Evolutionary conservation across 2,329 filamentous ascomycete species (phyloP), one percentile per base, ranked within the genome.

Genomic region (Graphium sp.): DNA sequence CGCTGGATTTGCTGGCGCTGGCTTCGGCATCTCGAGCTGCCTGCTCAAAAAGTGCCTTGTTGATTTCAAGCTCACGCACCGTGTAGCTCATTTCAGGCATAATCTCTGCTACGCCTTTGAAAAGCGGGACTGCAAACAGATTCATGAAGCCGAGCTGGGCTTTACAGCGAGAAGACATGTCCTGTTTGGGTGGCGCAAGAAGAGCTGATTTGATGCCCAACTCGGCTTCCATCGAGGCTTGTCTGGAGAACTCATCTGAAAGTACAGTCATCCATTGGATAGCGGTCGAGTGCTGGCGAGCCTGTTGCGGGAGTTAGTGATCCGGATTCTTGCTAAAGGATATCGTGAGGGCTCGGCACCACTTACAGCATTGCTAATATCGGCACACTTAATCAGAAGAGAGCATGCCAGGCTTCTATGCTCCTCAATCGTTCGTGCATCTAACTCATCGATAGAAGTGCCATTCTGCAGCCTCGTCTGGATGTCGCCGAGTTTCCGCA

Each of bases 131-230:
- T 11, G 87, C 89, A 48, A 95, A 95, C 41, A 94, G 69, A 38
- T 83, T 89, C 81, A 95, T 94, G 53, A 98, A 98, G 15, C 82
- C 78, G 31, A 94, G 78, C 52, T 98, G 89, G 6, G 84, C 79
- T 39, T 81, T 83, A 37, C 74, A 80, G 30, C 94, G 63, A 31
- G 87, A 85, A 35, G 83, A 60, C 18, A 79, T 62, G 41, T 94
- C 85, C 41, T 85, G 81, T 33, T 82, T 74, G 22, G 89, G 83
- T 4, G 77, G 74, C 2, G 85, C 74, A 42, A 92, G 83, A 4
- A 98, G 64, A 18, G 85, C 85, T 0, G 87, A 87, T 26, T 77
- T 73, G 44, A 98, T 91, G 12, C 80, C 72, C 14, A 95, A 66
- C 44, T 92, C 82, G 32, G 64, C 61, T 52, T 98, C 89, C 79